Evolutionary conservation across 176 grass and related monocot genomes (phyloP), one percentile per base, ranked within the genome.

Genomic region (Oryza australiensis): DNA sequence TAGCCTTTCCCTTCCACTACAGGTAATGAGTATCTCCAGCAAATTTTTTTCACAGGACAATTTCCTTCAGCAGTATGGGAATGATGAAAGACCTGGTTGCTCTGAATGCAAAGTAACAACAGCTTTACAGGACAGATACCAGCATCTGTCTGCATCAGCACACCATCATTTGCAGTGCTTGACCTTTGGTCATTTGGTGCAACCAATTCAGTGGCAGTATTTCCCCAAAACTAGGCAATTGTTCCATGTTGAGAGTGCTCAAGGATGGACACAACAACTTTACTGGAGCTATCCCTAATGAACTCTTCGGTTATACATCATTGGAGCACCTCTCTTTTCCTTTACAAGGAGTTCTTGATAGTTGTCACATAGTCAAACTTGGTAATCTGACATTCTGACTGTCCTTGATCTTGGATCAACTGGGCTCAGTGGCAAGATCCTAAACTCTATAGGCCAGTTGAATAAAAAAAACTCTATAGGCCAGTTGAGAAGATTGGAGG

Each of bases 21-120:
- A 90, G 88, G 87, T 95, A 82, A 24, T 95, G 53, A 92, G 92
- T 72, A 84, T 95, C 49, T 95, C 93, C 10, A 92, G 90, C 79
- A 95, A 95, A 95, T 69, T 84, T 40, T 1, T 87, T 95, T 95
- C 71, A 37, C 9, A 70, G 93, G 90, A 0, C 70, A 78, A 34
- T 80, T 95, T 22, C 83, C 90, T 75, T 60, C 73, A 66, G 23
- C 24, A 73, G 60, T 5, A 53, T 77, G 80, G 86, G 78, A 33
- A 18, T 34, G 7, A 82, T 86, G 78, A 85, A 67, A 23, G 90
- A 73, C 78, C 75, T 95, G 48, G 72, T 88, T 27, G 88, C 90
- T 27, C 85, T 95, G 12, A 92, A 95, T 64, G 83, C 27, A 37
- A 37, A 95, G 89, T 77, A 92, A 92, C 77, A 95, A 95, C 79